Conservation (phyloP, 352 stramenopile genomes). For the Phytophthora europaea region DNA sequence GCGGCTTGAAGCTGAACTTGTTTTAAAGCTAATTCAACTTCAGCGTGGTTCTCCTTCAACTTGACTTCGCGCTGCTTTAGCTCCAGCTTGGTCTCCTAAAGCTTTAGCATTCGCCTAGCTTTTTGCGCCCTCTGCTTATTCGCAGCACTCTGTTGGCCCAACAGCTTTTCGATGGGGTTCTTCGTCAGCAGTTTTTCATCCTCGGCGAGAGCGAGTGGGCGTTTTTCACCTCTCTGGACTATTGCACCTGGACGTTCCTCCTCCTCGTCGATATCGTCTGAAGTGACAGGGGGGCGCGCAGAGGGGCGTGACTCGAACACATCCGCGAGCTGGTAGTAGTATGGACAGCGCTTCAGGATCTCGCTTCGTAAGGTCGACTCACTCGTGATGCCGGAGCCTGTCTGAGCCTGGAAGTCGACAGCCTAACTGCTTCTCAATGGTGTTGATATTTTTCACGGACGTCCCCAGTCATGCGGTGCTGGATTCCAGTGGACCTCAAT, state of each 20-base stretch:
- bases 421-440: neutral
- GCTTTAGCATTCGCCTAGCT: neutral
- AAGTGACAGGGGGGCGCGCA: neutral
- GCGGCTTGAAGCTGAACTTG: neutral
- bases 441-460: neutral
- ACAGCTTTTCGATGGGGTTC: neutral
- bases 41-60: neutral
- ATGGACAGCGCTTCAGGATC: neutral
- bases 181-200: neutral
- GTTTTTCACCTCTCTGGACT: neutral
- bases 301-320: neutral
- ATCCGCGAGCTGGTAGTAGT: neutral
- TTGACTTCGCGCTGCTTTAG: neutral
- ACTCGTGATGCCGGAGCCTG: neutral
- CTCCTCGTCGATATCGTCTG: neutral
- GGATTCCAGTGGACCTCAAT: neutral
- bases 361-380: neutral
- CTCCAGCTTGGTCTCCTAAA: neutral
- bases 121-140: neutral
- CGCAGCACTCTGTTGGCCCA: neutral
- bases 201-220: neutral
- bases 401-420: neutral
- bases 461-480: neutral
- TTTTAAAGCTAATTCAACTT: neutral
- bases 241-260: neutral